These are phyloP conservation scores for Moesziomyces parantarcticus DNA, from an alignment of 1,284 basidiomycete species.

Conservation along the genomic window DNA sequence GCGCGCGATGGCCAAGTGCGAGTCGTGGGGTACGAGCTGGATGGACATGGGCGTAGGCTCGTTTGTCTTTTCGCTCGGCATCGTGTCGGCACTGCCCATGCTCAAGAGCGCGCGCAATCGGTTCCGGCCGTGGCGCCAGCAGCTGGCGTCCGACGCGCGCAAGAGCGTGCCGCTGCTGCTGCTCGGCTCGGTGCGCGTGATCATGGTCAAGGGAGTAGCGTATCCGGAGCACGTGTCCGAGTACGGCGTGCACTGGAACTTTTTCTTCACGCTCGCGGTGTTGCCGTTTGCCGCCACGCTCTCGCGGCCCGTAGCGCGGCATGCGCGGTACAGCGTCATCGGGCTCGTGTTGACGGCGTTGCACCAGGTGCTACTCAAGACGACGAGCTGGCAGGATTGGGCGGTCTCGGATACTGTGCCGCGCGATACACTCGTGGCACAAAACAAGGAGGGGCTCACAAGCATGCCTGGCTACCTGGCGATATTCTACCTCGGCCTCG, in stretches of 20 bases:
- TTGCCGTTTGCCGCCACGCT: slow-evolving; percentile 81
- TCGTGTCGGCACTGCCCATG: slow-evolving; percentile 84
- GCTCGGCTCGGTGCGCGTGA: slow-evolving; percentile 81
- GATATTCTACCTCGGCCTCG: slow-evolving; percentile 86
- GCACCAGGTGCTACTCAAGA: slow-evolving; percentile 31
- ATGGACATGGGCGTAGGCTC: slow-evolving; percentile 99
- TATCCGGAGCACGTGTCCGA: slow-evolving; percentile 95
- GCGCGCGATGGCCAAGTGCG: slow-evolving; percentile 87
- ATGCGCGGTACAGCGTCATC: slow-evolving; percentile 75
- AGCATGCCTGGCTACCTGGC: slow-evolving; percentile 88
- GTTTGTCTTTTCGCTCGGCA: slow-evolving; percentile 92
- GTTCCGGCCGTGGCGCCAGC: slow-evolving; percentile 25
- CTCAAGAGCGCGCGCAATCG: slow-evolving; percentile 39
- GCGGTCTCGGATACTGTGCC: slow-evolving; percentile 26
- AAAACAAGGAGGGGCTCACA: slow-evolving; percentile 91
- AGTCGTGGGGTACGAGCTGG: slow-evolving; percentile 89
- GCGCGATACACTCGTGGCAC: slow-evolving; percentile 76
- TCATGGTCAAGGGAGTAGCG: slow-evolving; percentile 90
- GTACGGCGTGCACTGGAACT: slow-evolving; percentile 98
- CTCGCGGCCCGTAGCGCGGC: slow-evolving; percentile 70
- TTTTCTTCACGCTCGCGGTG: slow-evolving; percentile 90
- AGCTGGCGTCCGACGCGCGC: slow-evolving; percentile 69
- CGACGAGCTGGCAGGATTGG: slow-evolving; percentile 48
- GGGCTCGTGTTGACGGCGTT: slow-evolving; percentile 72
- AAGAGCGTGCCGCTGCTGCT: slow-evolving; percentile 78